These are phyloP conservation scores for Teratosphaeria pseudoeucalypti DNA, from an alignment of 2,329 filamentous ascomycete species.

Conservation along the genomic window DNA sequence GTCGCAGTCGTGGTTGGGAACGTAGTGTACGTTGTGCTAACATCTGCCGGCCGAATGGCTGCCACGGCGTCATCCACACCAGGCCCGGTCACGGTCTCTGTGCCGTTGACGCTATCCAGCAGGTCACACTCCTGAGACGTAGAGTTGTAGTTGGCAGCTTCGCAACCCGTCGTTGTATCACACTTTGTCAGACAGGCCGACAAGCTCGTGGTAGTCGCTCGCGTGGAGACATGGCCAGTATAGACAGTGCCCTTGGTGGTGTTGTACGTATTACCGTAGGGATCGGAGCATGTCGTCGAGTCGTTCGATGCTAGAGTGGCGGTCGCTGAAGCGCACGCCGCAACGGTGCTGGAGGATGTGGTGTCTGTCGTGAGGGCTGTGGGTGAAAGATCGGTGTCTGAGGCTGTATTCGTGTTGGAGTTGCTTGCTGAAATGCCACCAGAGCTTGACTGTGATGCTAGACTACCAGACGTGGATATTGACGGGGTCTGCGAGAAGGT, in stretches of 20 bases:
- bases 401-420: background rate
- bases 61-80: background rate
- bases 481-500: no score
- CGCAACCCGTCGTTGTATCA: no score
- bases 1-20: no score
- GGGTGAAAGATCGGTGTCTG: background rate
- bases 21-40: no score
- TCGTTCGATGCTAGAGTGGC: slow-evolving; percentile 9
- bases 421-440: no score
- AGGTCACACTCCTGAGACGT: slow-evolving; percentile 12
- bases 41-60: no score
- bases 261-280: slow-evolving; percentile 14
- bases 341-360: background rate
- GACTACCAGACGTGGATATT: background rate
- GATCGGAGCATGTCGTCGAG: slow-evolving; percentile 9
- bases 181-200: slow-evolving; percentile 8
- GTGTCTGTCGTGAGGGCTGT: background rate
- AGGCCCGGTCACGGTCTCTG: slow-evolving; percentile 8
- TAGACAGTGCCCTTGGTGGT: slow-evolving; percentile 13
- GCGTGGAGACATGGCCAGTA: slow-evolving; percentile 10
- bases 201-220: slow-evolving; percentile 11
- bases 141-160: slow-evolving; percentile 14
- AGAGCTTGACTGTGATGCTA: background rate
- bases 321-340: background rate
- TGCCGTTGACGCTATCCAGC: slow-evolving; percentile 15